phyloP scores from a whole-genome alignment of 1,284 basidiomycete species.

The Polyporus tsugae region DNA sequence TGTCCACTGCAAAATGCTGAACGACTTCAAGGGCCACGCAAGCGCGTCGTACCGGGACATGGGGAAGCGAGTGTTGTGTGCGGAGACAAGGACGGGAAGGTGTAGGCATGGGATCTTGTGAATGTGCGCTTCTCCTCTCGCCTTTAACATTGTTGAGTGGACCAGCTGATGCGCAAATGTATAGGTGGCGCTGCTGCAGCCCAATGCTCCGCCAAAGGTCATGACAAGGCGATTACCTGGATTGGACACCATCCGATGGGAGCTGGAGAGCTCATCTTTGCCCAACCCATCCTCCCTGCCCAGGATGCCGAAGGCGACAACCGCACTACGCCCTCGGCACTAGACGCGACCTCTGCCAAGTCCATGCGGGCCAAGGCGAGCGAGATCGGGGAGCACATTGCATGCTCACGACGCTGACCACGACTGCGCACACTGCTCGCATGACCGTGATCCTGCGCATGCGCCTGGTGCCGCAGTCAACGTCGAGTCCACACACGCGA shows the following conservation, averaged over 20 bases:
- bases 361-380: too few relatives aligned
- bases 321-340: too few relatives aligned
- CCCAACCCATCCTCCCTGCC: too few relatives aligned
- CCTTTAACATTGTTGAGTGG: background rate
- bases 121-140: slow-evolving; percentile 64
- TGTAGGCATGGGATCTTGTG: slow-evolving; percentile 95
- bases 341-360: too few relatives aligned
- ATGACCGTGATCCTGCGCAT: too few relatives aligned
- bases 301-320: too few relatives aligned
- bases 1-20: slow-evolving; percentile 82
- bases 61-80: slow-evolving; percentile 85
- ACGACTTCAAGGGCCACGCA: slow-evolving; percentile 83
- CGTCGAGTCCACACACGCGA: too few relatives aligned
- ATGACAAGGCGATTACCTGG: slow-evolving; percentile 90
- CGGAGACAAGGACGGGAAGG: slow-evolving; percentile 88
- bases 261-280: slow-evolving; percentile 81
- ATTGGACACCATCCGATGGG: slow-evolving; percentile 89
- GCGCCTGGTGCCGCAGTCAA: too few relatives aligned
- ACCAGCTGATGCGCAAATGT: background rate
- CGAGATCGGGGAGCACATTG: too few relatives aligned
- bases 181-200: slow-evolving; percentile 72
- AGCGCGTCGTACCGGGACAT: slow-evolving; percentile 82
- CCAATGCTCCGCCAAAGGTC: slow-evolving; percentile 77
- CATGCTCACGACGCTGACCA: too few relatives aligned
- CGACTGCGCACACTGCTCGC: too few relatives aligned